Conservation (phyloP, 139 green algal species). For the Chlorella sp. region DNA sequence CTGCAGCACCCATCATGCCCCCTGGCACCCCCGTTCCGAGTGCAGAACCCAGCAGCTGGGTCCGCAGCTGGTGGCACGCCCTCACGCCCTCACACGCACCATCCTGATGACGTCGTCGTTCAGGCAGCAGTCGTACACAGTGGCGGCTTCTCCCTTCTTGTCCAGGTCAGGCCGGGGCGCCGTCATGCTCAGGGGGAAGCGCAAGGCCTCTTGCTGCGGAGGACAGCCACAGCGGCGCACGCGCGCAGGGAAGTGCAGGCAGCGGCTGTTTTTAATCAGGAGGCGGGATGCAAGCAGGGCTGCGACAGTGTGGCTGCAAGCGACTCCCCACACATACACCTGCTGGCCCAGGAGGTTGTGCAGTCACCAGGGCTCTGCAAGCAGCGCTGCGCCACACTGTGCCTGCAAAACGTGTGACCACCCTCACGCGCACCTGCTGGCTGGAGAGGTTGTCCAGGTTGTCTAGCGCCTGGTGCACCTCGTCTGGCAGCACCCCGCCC, state of each 20-base stretch:
- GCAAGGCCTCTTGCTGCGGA: conserved; percentile 41
- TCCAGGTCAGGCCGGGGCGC: conserved; percentile 40
- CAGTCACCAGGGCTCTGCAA: neutral
- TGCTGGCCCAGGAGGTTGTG: neutral
- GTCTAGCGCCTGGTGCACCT: conserved; percentile 17
- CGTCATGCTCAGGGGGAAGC: conserved; percentile 57
- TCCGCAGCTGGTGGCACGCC: too few species aligned
- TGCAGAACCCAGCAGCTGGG: too few species aligned
- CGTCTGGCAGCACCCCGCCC: conserved; percentile 20
- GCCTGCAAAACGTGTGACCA: neutral
- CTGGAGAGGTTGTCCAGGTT: conserved; percentile 3
- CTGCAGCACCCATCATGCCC: neutral
- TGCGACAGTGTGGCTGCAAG: neutral
- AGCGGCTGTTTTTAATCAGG: neutral
- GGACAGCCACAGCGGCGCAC: neutral
- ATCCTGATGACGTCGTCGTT: conserved; percentile 50
- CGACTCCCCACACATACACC: neutral
- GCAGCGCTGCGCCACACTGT: neutral
- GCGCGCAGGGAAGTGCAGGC: neutral
- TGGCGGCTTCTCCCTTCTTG: conserved; percentile 49
- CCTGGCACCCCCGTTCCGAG: too few species aligned
- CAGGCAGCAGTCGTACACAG: conserved; percentile 61
- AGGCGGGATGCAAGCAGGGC: neutral
- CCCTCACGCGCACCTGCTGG: neutral
- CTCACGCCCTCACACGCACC: too few species aligned